Conservation (phyloP, 1,284 basidiomycete genomes). For the Leccinum fallax region DNA sequence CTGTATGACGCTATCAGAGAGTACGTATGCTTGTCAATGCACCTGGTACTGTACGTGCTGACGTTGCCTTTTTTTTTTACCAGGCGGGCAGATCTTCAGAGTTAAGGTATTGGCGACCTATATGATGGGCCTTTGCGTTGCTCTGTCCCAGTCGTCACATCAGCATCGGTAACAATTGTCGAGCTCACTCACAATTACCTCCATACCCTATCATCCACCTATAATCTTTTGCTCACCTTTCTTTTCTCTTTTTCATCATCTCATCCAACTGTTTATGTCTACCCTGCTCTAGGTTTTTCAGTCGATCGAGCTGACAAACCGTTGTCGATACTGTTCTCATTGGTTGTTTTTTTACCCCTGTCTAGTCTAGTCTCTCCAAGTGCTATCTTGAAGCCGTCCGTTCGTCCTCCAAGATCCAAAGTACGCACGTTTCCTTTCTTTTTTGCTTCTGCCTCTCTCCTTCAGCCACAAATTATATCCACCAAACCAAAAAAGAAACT, state of each 20-base stretch:
- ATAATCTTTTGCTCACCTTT: slow-evolving; percentile 20
- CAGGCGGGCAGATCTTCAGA: slow-evolving; percentile 50
- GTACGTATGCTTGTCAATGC: slow-evolving; percentile 51
- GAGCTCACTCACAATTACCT: slow-evolving; percentile 6
- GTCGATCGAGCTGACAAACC: slow-evolving; percentile 19
- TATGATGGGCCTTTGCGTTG: slow-evolving; percentile 9
- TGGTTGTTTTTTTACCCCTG: slow-evolving; percentile 12
- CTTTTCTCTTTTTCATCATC: slow-evolving; percentile 7
- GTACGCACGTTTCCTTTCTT: neutral
- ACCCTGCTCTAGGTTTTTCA: slow-evolving; percentile 24
- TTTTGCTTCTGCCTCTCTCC: neutral
- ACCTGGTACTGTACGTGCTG: slow-evolving; percentile 14
- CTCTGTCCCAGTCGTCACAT: slow-evolving; percentile 1
- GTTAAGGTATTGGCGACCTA: slow-evolving; percentile 36
- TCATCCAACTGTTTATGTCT: slow-evolving; percentile 21
- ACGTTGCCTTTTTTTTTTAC: slow-evolving; percentile 13
- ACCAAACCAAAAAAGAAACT: neutral
- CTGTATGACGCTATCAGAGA: slow-evolving; percentile 88
- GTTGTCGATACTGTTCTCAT: slow-evolving; percentile 24
- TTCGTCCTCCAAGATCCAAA: neutral
- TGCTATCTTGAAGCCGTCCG: neutral
- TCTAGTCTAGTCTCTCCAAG: slow-evolving; percentile 3
- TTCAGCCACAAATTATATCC: neutral
- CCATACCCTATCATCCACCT: slow-evolving; percentile 33
- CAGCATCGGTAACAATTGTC: slow-evolving; percentile 2